These are phyloP conservation scores for Termitomyces sp. DNA, from an alignment of 768 basidiomycete genomes.

Conservation along the genomic window DNA sequence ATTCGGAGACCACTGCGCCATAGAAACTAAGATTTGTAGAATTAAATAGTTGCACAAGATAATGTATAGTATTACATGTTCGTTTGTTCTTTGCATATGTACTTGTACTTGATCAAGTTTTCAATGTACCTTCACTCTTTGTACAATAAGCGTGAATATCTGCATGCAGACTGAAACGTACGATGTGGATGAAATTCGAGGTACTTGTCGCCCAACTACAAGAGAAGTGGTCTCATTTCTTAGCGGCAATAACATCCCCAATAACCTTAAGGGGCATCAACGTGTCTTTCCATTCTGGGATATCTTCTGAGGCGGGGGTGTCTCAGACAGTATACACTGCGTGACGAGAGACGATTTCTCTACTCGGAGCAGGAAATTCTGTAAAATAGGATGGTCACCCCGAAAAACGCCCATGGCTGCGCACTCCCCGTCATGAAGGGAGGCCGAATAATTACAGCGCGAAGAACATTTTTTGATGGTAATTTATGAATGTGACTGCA, in stretches of 20 bases:
- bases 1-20: background rate
- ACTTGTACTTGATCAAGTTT: background rate
- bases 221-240: background rate
- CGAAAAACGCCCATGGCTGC: background rate
- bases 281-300: background rate
- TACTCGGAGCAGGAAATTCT: background rate
- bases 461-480: too few relatives aligned
- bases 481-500: slow-evolving; percentile 11
- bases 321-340: background rate
- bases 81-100: background rate
- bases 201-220: background rate
- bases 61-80: background rate
- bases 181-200: background rate
- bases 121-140: background rate
- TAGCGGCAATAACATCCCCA: background rate
- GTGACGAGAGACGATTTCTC: background rate
- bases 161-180: slow-evolving; percentile 1
- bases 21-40: background rate
- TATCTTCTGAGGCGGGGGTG: background rate
- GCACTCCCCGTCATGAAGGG: too few relatives aligned
- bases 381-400: background rate
- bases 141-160: background rate
- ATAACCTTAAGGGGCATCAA: too few relatives aligned
- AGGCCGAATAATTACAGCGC: too few relatives aligned
- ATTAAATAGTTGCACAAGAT: background rate